phyloP scores from a whole-genome alignment of 2,329 filamentous ascomycete genomes.

The Trichoderma lentiforme region DNA sequence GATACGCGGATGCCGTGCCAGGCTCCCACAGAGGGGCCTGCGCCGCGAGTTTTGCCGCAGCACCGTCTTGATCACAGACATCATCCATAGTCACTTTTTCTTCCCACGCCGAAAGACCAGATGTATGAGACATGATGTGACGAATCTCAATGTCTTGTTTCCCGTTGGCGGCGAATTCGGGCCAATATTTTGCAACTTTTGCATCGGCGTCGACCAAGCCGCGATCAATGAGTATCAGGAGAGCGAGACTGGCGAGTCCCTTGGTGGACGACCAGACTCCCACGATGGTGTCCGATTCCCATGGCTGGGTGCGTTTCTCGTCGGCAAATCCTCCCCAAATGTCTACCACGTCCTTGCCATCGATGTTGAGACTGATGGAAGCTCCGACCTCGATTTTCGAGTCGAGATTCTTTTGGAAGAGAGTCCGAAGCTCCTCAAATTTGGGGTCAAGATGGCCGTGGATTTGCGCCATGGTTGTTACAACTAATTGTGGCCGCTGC shows the following conservation, averaged over 20 bases:
- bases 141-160: slow-evolving; percentile 39
- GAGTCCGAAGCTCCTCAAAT: slow-evolving; percentile 2
- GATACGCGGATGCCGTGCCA: slow-evolving; percentile 43
- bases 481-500: not conserved
- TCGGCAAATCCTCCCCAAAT: slow-evolving; percentile 43
- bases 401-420: slow-evolving; percentile 35
- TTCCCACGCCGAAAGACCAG: slow-evolving; percentile 36
- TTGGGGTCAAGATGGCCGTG: not conserved
- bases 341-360: slow-evolving; percentile 42
- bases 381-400: slow-evolving; percentile 43
- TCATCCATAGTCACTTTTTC: slow-evolving; percentile 30
- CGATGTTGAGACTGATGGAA: slow-evolving; percentile 40
- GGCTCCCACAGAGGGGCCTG: slow-evolving; percentile 45
- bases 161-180: slow-evolving; percentile 42
- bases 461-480: not conserved
- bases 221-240: slow-evolving; percentile 39
- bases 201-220: slow-evolving; percentile 36
- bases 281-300: slow-evolving; percentile 39
- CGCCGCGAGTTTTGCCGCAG: slow-evolving; percentile 34
- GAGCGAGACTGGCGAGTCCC: slow-evolving; percentile 35
- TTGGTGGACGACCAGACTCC: slow-evolving; percentile 43
- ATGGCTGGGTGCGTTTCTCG: slow-evolving; percentile 29
- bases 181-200: slow-evolving; percentile 43
- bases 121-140: slow-evolving; percentile 41
- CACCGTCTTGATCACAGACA: slow-evolving; percentile 30